Evolutionary conservation across 108 stramenopile species (phyloP), one percentile per base, ranked within the genome.

Genomic region (Fragilariopsis cylindrus): DNA sequence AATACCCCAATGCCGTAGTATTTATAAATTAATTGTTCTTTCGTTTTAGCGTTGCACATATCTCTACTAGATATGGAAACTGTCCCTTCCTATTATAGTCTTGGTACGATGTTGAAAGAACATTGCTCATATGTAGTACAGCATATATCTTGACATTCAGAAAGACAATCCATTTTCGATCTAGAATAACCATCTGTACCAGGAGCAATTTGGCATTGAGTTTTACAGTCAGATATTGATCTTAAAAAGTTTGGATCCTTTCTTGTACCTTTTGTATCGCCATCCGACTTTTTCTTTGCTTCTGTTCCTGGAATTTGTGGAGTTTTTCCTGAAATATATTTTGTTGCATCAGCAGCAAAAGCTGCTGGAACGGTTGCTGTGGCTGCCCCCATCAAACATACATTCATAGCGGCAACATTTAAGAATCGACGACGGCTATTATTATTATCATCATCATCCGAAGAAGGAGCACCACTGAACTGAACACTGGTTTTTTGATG

Each of bases 91-190:
- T 18, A 7, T 49, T 70, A 76, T 41, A 76, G 13, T 63, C 76
- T 76, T 40, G 76, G 76, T 30, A 76, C 76, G 19, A 76, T 76
- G 57, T 76, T 69, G 58, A 76, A 76, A 4, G 76, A 70, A 60
- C 76, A 95, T 70, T 95, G 94, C 67, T 95, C 94, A 69, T 95
- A 95, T 1, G 89, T 95, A 57, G 75, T 89, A 70, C 91, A 95
- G 72, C 89, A 90, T 53, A 95, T 88, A 82, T 95, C 94, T 65
- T 95, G 94, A 71, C 94, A 95, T 47, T 87, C 85, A 39, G 79
- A 79, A 48, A 95, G 71, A 71, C 94, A 95, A 40, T 95, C 94
- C 62, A 83, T 79, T 48, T 88, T 85, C 19, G 87, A 65, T 63
- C 74, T 89, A n/a, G 89, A 84, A 55, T 83, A 64, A n/a, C 90